Evolutionary conservation across 768 basidiomycete species (phyloP), one percentile per base, ranked within the genome.

Genomic region (Phanerodontia chrysosporium): DNA sequence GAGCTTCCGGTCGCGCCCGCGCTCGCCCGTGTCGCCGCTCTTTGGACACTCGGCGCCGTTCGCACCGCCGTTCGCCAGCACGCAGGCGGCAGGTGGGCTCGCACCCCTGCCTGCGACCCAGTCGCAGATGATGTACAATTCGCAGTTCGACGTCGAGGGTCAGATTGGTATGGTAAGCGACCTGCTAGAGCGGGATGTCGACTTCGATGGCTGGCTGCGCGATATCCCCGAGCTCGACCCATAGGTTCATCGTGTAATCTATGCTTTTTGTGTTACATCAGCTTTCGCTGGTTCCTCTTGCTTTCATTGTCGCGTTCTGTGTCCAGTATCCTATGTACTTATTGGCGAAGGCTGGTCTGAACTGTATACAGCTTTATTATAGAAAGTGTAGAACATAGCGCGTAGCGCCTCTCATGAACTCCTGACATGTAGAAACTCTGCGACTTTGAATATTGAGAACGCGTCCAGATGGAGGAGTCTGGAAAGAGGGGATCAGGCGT

Each of bases 121-220:
- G 66, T 53, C 66, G 66, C 55, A 72, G 70, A 71, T 74, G 70
- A 77, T 76, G 2, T 84, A 78, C 64, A 83, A 79, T 59, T 84
- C 85, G 3, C 84, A 85, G 61, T 80, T 82, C 57, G 81, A 84
- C 58, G 74, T 85, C 2, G 81, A 84, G 64, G 76, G 73, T n/a
- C 76, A 78, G 61, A 77, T 83, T 18, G 79, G 80, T 49, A 68
- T 75, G 62, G 83, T 84, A 5, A 79, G 75, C 49, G 82, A 80
- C 66, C 65, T 84, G 61, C 69, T 86, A 60, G 81, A 83, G 66
- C 75, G 76, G 61, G 86, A 86, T 59, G 76, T 85, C 3, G 83
- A 85, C 61, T 83, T 79, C 61, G 76, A 74, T 36, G 78, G 75
- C 8, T 85, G 82, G 83, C 63, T 82, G 65, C 75, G 69, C 45